Percentiles rank a stretch among this genome's conserved stretches.
Conservation (phyloP, 176 grass and related monocot genomes). For the Zoysia pacifica region DNA sequence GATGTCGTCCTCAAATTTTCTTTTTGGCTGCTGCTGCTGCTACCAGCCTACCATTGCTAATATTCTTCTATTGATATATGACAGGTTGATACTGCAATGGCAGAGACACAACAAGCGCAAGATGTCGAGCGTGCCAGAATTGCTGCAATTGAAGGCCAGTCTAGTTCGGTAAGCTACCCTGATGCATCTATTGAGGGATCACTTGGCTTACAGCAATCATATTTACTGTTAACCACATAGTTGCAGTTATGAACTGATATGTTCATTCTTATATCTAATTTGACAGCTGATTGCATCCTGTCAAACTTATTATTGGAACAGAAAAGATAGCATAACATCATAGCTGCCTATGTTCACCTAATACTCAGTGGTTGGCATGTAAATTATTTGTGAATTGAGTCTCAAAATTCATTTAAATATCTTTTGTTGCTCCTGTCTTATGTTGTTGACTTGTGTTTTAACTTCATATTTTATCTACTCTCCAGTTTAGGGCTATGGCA, state of each 20-base stretch:
- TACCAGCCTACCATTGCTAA: background rate
- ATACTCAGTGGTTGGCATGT: constrained; percentile 7
- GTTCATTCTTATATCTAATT: constrained; percentile 5
- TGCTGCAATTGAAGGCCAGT: constrained; percentile 41
- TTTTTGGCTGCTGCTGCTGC: constrained; percentile 11
- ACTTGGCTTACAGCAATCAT: background rate
- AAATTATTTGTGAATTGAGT: background rate
- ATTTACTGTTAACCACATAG: background rate
- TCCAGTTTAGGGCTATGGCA: constrained; percentile 8
- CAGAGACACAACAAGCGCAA: constrained; percentile 65
- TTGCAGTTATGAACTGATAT: constrained; percentile 29
- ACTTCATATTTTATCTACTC: constrained; percentile 12
- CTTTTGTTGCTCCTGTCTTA: background rate
- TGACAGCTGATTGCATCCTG: background rate
- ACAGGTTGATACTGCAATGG: constrained; percentile 68
- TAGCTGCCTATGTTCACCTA: constrained; percentile 21
- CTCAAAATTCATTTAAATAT: background rate
- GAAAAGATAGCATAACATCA: constrained; percentile 1
- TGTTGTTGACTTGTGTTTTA: constrained; percentile 33
- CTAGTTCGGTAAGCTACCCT: constrained; percentile 52
- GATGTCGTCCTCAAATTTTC: constrained; percentile 10
- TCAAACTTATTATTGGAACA: constrained; percentile 2
- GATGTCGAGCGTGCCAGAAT: constrained; percentile 46
- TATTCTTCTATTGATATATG: constrained; percentile 27
- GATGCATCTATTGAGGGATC: constrained; percentile 5